These are phyloP conservation scores for Cytospora schulzeri DNA, from an alignment of 2,329 filamentous ascomycete species.

Conservation along the genomic window DNA sequence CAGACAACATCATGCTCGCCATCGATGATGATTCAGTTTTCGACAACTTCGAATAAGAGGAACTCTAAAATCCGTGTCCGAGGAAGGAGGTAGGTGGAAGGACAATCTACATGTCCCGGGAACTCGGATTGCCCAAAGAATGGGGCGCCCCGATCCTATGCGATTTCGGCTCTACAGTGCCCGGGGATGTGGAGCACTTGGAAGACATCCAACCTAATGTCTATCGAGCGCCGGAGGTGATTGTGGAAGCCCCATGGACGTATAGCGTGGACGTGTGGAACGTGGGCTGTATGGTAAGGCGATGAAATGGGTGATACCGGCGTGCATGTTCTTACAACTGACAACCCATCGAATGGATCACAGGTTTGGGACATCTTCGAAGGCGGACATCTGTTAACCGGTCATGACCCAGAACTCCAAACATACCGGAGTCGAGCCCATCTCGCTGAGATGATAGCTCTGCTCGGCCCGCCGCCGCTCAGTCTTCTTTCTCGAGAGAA, in stretches of 20 bases:
- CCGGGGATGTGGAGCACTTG: conserved; percentile 37
- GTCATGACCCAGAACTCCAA: neutral
- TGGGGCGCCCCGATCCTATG: conserved; percentile 44
- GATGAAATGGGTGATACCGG: too few species aligned
- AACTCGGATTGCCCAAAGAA: conserved; percentile 36
- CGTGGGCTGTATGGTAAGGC: conserved; percentile 49
- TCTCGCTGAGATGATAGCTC: conserved; percentile 5
- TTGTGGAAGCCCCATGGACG: conserved; percentile 47
- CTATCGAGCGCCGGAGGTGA: conserved; percentile 50
- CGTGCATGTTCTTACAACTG: neutral
- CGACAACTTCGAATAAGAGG: conserved; percentile 27
- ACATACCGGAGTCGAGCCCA: conserved; percentile 10
- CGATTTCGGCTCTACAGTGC: conserved; percentile 52
- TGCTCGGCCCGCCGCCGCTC: conserved; percentile 4
- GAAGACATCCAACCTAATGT: conserved; percentile 44
- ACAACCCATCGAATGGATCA: neutral
- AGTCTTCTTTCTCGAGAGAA: neutral
- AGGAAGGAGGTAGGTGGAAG: conserved; percentile 45
- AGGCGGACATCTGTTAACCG: conserved; percentile 2
- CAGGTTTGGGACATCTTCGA: conserved; percentile 2
- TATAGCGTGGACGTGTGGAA: conserved; percentile 56
- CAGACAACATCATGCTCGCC: conserved; percentile 47
- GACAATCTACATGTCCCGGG: conserved; percentile 46
- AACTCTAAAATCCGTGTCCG: conserved; percentile 43
- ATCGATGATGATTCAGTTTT: neutral